Conservation (phyloP, 768 basidiomycete genomes). For the Mycena floridula region DNA sequence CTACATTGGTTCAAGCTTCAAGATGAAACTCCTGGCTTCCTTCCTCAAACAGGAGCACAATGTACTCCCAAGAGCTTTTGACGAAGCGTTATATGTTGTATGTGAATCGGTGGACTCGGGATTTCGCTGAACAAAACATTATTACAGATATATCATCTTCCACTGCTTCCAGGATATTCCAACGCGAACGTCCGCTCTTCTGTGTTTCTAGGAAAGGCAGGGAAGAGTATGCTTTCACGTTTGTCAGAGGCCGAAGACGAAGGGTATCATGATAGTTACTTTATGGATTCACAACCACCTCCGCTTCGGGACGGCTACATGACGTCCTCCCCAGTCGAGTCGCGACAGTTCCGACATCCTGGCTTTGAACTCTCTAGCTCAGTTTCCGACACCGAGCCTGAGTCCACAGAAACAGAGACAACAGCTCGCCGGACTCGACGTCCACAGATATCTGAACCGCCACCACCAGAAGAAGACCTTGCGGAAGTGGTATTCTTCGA, state of each 20-base stretch:
- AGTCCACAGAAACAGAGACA: conserved; percentile 11
- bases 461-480: conserved; percentile 38
- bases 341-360: conserved; percentile 24
- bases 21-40: conserved; percentile 75
- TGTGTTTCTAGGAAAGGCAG: conserved; percentile 46
- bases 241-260: conserved; percentile 87
- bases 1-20: conserved; percentile 79
- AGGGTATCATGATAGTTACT: conserved; percentile 86
- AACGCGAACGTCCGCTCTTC: conserved; percentile 84
- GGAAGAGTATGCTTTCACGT: conserved; percentile 55
- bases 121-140: too few relatives aligned
- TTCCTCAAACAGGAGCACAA: conserved; percentile 94
- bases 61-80: conserved; percentile 78
- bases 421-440: conserved; percentile 4
- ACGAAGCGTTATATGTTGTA: conserved; percentile 91
- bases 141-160: conserved; percentile 81
- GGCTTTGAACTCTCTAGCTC: conserved; percentile 8
- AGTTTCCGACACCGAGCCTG: conserved; percentile 8
- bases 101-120: too few relatives aligned
- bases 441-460: conserved; percentile 4
- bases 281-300: conserved; percentile 33
- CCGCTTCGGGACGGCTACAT: conserved; percentile 59
- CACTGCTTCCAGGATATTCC: conserved; percentile 87
- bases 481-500: conserved; percentile 78
- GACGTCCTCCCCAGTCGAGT: conserved; percentile 35